A percentile compares a stretch with the other conserved stretches of the same genome.
Evolutionary conservation across 1,284 basidiomycete species (phyloP).

Genomic region (Irpex sp.): DNA sequence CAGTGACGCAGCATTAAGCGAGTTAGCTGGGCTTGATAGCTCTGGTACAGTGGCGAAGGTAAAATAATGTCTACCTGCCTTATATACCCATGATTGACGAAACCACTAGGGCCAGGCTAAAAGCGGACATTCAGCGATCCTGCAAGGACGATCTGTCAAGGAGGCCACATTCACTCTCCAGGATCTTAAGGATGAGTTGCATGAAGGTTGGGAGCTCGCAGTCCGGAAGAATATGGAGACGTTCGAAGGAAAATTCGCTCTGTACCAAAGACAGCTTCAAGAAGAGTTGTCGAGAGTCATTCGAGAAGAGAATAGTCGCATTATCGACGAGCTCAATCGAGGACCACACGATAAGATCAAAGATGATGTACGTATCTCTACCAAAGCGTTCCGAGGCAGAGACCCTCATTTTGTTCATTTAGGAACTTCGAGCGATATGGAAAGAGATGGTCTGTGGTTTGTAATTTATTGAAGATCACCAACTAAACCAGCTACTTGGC

Average conservation of each 20-base stretch:
- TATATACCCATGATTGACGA: background rate
- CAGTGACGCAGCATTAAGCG: conserved; percentile 11
- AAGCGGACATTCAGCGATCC: conserved; percentile 3
- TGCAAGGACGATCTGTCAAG: conserved; percentile 7
- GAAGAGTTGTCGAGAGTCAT: conserved; percentile 22
- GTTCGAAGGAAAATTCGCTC: conserved; percentile 30
- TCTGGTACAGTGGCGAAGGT: conserved; percentile 1
- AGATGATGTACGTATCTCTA: conserved; percentile 21
- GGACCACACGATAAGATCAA: conserved; percentile 31
- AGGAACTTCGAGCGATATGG: conserved; percentile 29
- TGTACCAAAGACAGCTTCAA: conserved; percentile 27
- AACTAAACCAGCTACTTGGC: background rate
- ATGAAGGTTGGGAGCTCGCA: conserved; percentile 23
- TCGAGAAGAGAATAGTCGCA: conserved; percentile 22
- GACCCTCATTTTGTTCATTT: background rate
- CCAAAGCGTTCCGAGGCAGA: background rate
- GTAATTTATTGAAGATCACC: too few species aligned
- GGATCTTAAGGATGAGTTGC: conserved; percentile 26
- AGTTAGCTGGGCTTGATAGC: conserved; percentile 11
- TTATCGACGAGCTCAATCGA: conserved; percentile 26
- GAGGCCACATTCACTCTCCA: conserved; percentile 15
- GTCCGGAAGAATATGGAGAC: conserved; percentile 25
- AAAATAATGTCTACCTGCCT: background rate
- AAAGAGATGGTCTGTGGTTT: conserved; percentile 30
- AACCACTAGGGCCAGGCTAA: background rate